Conservation (phyloP, 148 eudicot genomes). For the Rhododendron mucronatum region DNA sequence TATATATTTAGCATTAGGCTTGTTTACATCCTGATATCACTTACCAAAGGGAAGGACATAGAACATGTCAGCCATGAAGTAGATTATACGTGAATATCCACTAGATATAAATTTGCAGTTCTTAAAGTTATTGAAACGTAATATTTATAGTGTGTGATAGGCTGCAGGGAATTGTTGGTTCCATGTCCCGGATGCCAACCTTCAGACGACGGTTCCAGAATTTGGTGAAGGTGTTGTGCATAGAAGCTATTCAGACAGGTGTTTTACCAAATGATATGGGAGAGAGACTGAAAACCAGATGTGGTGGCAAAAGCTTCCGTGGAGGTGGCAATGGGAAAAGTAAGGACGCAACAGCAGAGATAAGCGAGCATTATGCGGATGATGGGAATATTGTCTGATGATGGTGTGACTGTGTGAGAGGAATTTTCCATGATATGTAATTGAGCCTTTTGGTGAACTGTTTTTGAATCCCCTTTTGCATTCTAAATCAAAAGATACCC, state of each 20-base stretch:
- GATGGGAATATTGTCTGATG: conserved; percentile 12
- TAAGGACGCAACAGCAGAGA: background rate
- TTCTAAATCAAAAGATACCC: background rate
- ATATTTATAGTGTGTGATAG: conserved; percentile 22
- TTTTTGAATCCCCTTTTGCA: background rate
- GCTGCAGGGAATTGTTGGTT: conserved; percentile 76
- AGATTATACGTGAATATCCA: background rate
- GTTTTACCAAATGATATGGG: conserved; percentile 28
- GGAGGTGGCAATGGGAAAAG: conserved; percentile 10
- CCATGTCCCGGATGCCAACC: conserved; percentile 78
- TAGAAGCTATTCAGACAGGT: conserved; percentile 59
- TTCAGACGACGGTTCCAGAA: conserved; percentile 69
- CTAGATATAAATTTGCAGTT: background rate
- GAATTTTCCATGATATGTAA: background rate
- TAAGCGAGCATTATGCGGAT: background rate
- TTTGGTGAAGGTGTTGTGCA: conserved; percentile 61
- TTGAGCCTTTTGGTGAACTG: background rate
- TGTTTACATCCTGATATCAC: background rate
- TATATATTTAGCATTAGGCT: background rate
- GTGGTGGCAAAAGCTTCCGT: conserved; percentile 7
- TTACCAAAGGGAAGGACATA: background rate
- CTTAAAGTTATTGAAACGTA: background rate
- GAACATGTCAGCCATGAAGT: background rate
- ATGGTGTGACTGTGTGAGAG: background rate
- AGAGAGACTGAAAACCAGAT: conserved; percentile 18